Base-by-base conservation (phyloP, 2,329 filamentous ascomycete genomes). In the Escovopsis sp. region DNA sequence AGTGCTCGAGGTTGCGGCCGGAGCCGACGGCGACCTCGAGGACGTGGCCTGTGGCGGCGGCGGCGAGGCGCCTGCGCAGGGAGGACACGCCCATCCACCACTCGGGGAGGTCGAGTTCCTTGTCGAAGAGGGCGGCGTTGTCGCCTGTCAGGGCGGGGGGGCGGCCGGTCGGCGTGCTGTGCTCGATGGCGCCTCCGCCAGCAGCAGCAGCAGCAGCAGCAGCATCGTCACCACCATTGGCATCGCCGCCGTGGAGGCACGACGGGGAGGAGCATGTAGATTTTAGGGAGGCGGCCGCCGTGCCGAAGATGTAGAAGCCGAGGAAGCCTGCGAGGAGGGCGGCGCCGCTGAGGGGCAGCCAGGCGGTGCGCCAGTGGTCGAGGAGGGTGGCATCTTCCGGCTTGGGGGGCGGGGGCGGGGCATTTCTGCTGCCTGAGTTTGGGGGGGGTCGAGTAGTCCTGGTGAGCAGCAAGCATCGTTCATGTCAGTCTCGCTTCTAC, bases 21-120 rank as follows among this genome's bases (percentile, higher is more conserved):
- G 73, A 75, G 14, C 74, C 74, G 37, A 77, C 64, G 14, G 72
- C 72, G 11, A 78, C 61, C 51, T 78, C 74, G 23, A 77, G 62
- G 11, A 78, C 73, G 49, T 74, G 58, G 2, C 74, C 74, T 1
- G 49, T 50, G 5, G 67, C 72, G 23, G 54, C 50, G 11, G 52
- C 47, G 2, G 65, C 66, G 18, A 79, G 55, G 16, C 56, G 54
- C 34, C 57, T 56, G 10, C 74, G 64, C 35, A 76, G 52, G 14
- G 52, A 54, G 5, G 57, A 63, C 43, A 77, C 63, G 33, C 74
- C 72, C 58, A 68, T 68, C 44, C 68, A 58, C 51, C 58, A 61
- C 51, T 79, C 74, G 4, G 67, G 66, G 45, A 62, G 55, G 48
- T 76, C 62, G 27, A 78, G 68, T 40, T 65, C 64, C 37, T 59